These are phyloP conservation scores for Sporisorium exsertum DNA, from an alignment of 1,284 basidiomycete genomes.

Conservation along the genomic window DNA sequence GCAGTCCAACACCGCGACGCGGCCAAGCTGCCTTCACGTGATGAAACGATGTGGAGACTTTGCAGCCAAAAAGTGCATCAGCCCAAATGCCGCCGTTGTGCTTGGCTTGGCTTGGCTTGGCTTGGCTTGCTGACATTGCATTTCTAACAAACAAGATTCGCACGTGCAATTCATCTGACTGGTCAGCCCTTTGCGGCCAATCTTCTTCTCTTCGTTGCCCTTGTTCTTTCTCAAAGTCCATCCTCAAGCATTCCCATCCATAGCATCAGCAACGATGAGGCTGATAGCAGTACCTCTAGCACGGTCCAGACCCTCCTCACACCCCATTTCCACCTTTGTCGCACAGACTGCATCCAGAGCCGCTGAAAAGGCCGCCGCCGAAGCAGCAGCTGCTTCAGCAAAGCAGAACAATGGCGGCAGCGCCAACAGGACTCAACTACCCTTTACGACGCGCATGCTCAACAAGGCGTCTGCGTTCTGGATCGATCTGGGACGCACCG, in stretches of 20 bases:
- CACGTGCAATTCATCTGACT: conserved; percentile 2
- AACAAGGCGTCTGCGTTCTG: conserved; percentile 62
- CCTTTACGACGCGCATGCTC: conserved; percentile 50
- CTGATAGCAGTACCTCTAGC: conserved; percentile 63
- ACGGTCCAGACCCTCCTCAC: conserved; percentile 41
- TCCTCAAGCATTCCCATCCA: not conserved
- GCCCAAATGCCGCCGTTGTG: not conserved
- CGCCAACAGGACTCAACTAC: conserved; percentile 17
- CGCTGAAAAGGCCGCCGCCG: conserved; percentile 37
- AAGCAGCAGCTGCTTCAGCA: conserved; percentile 16
- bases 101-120: conserved; percentile 1
- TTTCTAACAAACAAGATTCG: not conserved
- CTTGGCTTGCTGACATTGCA: not conserved
- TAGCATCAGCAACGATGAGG: conserved; percentile 40
- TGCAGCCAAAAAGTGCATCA: not conserved
- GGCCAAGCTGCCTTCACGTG: conserved; percentile 37
- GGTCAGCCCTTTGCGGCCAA: not conserved
- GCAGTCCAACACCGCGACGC: conserved; percentile 49
- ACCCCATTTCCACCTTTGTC: conserved; percentile 60
- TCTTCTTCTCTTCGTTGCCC: not conserved
- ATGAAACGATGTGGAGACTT: conserved; percentile 38
- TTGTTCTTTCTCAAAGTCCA: conserved; percentile 10
- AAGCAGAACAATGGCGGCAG: conserved; percentile 26
- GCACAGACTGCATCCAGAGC: conserved; percentile 54
- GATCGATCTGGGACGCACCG: conserved; percentile 60